A percentile compares a stretch with the other conserved stretches of the same genome.
Evolutionary conservation across 2,329 filamentous ascomycete species (phyloP).

Genomic region (Coniochaeta ligniaria): DNA sequence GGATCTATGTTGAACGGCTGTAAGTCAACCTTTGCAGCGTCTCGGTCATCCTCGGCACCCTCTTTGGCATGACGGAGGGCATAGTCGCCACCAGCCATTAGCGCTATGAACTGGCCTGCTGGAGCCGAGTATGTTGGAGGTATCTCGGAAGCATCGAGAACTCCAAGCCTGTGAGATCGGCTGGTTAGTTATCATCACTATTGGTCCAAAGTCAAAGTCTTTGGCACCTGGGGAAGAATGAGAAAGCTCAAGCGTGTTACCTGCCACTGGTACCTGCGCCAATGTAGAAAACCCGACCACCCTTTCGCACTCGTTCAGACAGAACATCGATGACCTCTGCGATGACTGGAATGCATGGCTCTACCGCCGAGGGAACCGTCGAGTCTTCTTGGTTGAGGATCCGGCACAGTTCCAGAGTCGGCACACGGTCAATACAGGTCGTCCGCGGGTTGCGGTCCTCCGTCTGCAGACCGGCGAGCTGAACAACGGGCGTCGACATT

Average conservation of each 20-base stretch:
- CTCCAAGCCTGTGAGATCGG: conserved; percentile 21
- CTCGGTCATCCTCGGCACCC: conserved; percentile 29
- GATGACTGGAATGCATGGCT: conserved; percentile 22
- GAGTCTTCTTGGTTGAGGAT: conserved; percentile 29
- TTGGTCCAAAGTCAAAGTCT: neutral
- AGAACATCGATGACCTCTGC: conserved; percentile 24
- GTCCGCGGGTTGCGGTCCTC: conserved; percentile 27
- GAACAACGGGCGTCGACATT: conserved; percentile 8
- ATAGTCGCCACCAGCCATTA: conserved; percentile 33
- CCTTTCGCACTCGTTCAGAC: conserved; percentile 19
- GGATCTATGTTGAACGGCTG: conserved; percentile 14
- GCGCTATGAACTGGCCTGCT: conserved; percentile 27
- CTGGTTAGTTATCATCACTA: neutral
- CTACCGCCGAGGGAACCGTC: conserved; percentile 21
- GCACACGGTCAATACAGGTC: conserved; percentile 25
- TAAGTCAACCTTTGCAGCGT: conserved; percentile 22
- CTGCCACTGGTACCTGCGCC: conserved; percentile 36
- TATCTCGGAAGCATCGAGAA: conserved; percentile 33
- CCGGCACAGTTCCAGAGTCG: conserved; percentile 27
- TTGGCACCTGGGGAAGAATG: neutral
- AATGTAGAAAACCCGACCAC: conserved; percentile 28
- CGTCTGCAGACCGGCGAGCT: conserved; percentile 25
- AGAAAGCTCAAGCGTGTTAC: conserved; percentile 13
- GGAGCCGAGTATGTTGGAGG: conserved; percentile 32
- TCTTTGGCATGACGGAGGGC: conserved; percentile 31